Evolutionary conservation across 441 rosid genomes (phyloP).

Genomic region (Syzygium malaccense): DNA sequence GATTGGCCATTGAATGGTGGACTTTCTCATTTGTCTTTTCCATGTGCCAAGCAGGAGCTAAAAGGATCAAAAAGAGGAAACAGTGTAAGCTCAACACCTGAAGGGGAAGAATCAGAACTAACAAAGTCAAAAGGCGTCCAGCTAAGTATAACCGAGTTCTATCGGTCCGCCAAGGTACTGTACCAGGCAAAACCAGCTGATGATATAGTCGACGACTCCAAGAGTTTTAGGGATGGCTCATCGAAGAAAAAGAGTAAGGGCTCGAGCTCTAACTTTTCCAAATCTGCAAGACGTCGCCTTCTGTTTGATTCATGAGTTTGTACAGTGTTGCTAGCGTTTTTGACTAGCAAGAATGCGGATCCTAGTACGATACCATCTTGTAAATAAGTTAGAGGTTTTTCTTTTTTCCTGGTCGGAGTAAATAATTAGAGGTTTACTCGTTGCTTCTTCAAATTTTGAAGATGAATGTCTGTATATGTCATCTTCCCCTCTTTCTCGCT

Average conservation of each 20-base stretch:
- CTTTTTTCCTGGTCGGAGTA: neutral
- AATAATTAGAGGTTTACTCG: neutral
- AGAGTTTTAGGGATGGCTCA: constrained; percentile 14
- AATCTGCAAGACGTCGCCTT: constrained; percentile 73
- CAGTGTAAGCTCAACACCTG: constrained; percentile 8
- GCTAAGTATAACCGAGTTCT: constrained; percentile 62
- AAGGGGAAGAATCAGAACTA: constrained; percentile 27
- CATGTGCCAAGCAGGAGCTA: constrained; percentile 35
- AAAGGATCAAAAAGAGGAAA: constrained; percentile 43
- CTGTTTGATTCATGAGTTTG: constrained; percentile 37
- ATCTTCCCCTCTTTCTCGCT: neutral
- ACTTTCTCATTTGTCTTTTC: neutral
- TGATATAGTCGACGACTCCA: constrained; percentile 12
- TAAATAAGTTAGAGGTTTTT: neutral
- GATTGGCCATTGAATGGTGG: neutral
- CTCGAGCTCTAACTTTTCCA: constrained; percentile 38
- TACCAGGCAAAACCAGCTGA: constrained; percentile 19
- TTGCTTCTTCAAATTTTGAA: neutral
- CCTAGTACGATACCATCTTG: neutral
- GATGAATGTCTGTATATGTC: neutral
- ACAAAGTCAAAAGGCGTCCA: constrained; percentile 46
- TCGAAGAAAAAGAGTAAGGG: constrained; percentile 38
- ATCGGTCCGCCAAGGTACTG: constrained; percentile 47
- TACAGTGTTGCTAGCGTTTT: neutral
- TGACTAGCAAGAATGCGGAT: neutral